Evolutionary conservation across 768 basidiomycete species (phyloP), one percentile per base, ranked within the genome.

Genomic region (Leccinum longicurvipes): DNA sequence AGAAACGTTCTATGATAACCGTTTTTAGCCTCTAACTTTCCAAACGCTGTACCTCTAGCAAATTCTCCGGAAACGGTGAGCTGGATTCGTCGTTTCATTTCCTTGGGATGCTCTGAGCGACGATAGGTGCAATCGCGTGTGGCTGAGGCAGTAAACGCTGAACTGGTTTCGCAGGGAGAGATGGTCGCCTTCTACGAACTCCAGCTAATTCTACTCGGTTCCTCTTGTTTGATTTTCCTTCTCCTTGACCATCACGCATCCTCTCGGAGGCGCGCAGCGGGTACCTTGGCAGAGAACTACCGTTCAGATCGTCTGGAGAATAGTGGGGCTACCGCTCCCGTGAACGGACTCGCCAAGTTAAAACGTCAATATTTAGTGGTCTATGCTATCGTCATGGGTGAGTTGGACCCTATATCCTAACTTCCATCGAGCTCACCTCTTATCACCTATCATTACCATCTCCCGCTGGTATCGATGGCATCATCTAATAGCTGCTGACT

Each of bases 381-480:
- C 7, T 89, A 87, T 67, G 86, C 79, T 0, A 77, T 89, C 23
- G 86, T 87, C 24, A 89, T 89, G 87, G 84, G 86, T 83, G 60
- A 47, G 82, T 68, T 15, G 1, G n/a, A 14, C 36, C 8, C 31
- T 15, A 11, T 7, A 1, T 3, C 15, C 23, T 27, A 19, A 14
- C 4, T 12, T 36, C 29, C 54, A 47, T 24, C 44, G 4, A 21
- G 28, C 55, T 61, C 21, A 60, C 29, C 21, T 47, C 27, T 39
- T 25, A 31, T 29, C 19, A 39, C 36, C n/a, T 50, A 5, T 2
- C 15, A 29, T 32, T 50, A 5, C 1, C 15, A 29, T 32, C 48
- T n/a, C 24, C 50, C 41, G 56, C 53, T 25, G 17, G 12, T 48
- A 4, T 42, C 11, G 9, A 29, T 42, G 21, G 32, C 46, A 28